These are phyloP conservation scores for Penicillium sp. DNA, from an alignment of 2,329 filamentous ascomycete species.

Conservation along the genomic window DNA sequence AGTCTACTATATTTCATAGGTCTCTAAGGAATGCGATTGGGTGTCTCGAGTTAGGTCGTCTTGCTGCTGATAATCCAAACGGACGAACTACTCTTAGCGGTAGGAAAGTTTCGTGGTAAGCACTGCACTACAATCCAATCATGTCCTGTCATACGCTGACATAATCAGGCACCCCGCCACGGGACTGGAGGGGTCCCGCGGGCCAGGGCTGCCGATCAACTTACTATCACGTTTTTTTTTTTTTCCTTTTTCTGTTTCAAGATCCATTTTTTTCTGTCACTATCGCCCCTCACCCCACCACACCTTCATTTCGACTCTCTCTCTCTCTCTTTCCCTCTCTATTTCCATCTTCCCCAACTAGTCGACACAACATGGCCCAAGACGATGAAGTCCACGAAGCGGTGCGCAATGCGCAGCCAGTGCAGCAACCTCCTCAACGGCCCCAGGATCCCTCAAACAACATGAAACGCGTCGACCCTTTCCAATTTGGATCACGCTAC, in stretches of 20 bases:
- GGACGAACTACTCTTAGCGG: no score
- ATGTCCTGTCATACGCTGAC: background rate
- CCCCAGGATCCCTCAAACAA: conserved; percentile 66
- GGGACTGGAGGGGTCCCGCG: background rate
- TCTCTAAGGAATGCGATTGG: no score
- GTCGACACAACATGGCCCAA: conserved; percentile 8
- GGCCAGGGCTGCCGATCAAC: no score
- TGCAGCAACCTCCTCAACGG: conserved; percentile 52
- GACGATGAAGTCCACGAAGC: conserved; percentile 17
- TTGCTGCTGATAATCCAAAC: no score
- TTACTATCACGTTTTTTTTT: no score
- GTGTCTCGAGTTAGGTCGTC: no score
- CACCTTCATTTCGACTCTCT: no score
- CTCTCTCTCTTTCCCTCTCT: background rate
- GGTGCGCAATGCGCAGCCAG: conserved; percentile 43
- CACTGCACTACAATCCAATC: no score
- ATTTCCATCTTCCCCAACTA: background rate
- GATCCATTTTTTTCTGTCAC: conserved; percentile 2
- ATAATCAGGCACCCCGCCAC: conserved; percentile 5
- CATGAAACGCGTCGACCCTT: conserved; percentile 83
- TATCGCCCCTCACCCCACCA: background rate
- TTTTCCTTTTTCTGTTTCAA: background rate
- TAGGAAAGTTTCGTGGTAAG: no score
- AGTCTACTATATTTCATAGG: no score
- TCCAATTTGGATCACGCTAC: conserved; percentile 87